Conservation (phyloP, 805 yeast genomes). For the Jamesozyma piceae region DNA sequence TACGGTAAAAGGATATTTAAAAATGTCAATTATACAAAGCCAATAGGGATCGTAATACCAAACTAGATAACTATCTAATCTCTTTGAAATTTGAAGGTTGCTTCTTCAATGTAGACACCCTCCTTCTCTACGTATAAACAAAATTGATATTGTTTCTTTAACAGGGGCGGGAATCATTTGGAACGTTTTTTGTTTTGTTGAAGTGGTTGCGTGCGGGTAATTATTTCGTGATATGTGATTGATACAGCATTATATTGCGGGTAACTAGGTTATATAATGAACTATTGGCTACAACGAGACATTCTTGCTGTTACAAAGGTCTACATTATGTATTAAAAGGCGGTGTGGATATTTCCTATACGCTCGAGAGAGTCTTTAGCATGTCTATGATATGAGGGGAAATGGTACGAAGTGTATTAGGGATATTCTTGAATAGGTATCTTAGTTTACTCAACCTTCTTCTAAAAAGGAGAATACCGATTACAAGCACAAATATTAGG, state of each 20-base stretch:
- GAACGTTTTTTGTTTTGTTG: neutral
- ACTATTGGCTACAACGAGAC: too few relatives aligned
- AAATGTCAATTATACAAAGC: neutral
- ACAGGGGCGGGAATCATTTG: conserved; percentile 1
- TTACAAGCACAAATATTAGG: neutral
- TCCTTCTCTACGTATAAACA: neutral
- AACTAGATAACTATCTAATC: neutral
- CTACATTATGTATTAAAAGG: too few relatives aligned
- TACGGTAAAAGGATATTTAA: neutral
- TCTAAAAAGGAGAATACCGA: conserved; percentile 2
- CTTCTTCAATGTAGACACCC: neutral
- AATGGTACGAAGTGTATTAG: neutral
- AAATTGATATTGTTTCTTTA: neutral
- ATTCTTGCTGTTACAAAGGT: too few relatives aligned
- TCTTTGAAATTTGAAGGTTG: too few relatives aligned
- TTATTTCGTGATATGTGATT: neutral
- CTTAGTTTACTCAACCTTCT: neutral
- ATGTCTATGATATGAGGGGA: conserved; percentile 4
- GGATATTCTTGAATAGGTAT: neutral
- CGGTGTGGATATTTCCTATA: too few relatives aligned
- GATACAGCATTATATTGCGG: too few relatives aligned
- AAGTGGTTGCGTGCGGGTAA: neutral
- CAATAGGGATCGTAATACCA: neutral
- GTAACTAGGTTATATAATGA: too few relatives aligned
- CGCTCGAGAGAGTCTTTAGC: conserved; percentile 4